Evolutionary conservation across 1,284 basidiomycete species (phyloP), one percentile per base, ranked within the genome.

Genomic region (Cerioporus squamosus): DNA sequence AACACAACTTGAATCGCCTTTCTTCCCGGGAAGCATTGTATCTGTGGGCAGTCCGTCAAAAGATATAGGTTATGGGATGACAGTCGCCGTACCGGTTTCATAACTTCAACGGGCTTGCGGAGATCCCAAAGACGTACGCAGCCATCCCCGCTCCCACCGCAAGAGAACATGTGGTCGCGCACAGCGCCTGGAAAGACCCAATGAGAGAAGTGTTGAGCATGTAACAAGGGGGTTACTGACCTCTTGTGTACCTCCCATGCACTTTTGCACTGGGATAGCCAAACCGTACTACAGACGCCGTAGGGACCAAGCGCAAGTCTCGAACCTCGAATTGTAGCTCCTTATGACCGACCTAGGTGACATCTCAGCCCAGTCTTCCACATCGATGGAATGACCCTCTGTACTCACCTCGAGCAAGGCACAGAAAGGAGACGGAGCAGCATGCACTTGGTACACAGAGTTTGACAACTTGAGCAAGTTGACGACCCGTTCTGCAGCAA

Each of bases 311-410:
- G 14, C 82, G 74, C 60, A 76, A 72, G 63, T 84, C 83, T 26
- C 76, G 78, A 26, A 83, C 57, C 62, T 85, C 82, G 56, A 81
- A 82, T 60, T 84, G 83, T 29, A 76, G 72, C 61, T 84, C 82
- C 26, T 80, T 72, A 64, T 83, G 80, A 14, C 75, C 76, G 47
- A 83, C 73, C 82, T 17, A 17, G 33, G 12, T 14, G 15, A 39
- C 22, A 22, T 23, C 4, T 40, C 48, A 59, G 22, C 8, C 36
- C 17, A 18, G 33, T 22, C 29, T 44, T 42, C 14, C 24, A 31
- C 42, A 3, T 29, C 3, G 5, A 5, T 36, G 42, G 17, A 29
- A 29, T 45, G 46, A 39, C 40, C 10, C 53, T 43, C 7, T 45
- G 50, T 38, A 26, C 59, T 66, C 24, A 81, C 81, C 75, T 84